Base-by-base conservation (phyloP, 1,139 yeast species). In the Entelexis paramagnoliae region DNA sequence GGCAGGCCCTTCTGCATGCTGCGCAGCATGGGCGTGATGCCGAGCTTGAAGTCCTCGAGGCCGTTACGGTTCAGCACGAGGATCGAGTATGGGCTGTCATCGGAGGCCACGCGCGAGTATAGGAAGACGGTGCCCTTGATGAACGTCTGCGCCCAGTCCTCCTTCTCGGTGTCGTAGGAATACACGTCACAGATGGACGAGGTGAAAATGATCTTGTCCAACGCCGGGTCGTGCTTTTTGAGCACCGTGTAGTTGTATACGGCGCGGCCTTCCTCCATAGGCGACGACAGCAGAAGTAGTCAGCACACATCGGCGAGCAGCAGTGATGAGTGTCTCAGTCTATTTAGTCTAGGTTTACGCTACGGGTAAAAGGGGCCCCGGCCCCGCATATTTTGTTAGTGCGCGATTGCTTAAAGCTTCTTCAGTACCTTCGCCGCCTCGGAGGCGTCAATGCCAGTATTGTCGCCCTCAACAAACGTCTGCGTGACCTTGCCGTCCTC, bases 161-260 rank as follows among this genome's bases (percentile, higher is more conserved):
- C 82, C 19, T 69, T 68, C 11, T 72, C 76, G 35, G 77, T 74
- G 60, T 81, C 80, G 70, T 78, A 79, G 63, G 80, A 77, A 68
- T 86, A 86, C n/a, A 84, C 74, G 49, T 83, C 89, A 62, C 88
- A 80, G 60, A 88, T 91, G 8, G 96, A 80, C 1, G 95, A 67
- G 73, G 63, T 81, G 78, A 66, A 81, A 77, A 59, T 85, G 42
- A 89, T 72, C 63, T 84, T 89, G 52, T 84, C 82, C 47, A 86
- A 77, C 55, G 76, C 73, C 0, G 94, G 88, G 63, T 89, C 97
- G 65, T 88, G 89, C 54, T 91, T 75, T 36, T 83, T 78, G 38
- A 89, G 79, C 40, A 89, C 96, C 61, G 84, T 81, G 68, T 78
- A 83, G 60, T 89, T 87, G 57, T 46, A 55, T 10, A 42, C 43